Percentiles rank a stretch among this genome's conserved stretches.
phyloP scores from a whole-genome alignment of 2,329 filamentous ascomycete species.

The Capronia americana region DNA sequence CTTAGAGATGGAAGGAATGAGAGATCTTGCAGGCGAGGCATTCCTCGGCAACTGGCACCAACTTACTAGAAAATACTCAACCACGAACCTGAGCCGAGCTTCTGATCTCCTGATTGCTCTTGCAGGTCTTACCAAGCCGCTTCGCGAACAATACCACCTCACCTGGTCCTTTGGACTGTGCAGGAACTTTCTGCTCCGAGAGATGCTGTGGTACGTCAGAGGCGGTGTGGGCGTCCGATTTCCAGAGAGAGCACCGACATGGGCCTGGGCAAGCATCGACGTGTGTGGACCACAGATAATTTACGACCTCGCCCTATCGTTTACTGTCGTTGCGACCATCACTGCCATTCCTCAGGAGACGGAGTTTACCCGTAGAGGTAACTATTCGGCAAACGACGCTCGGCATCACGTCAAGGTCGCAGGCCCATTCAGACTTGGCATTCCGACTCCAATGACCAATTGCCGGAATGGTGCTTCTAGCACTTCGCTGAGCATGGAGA shows the following conservation, averaged over 20 bases:
- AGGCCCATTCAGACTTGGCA: background rate
- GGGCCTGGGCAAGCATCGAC: slow-evolving; percentile 9
- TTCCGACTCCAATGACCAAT: background rate
- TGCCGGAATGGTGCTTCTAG: background rate
- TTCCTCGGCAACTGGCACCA: slow-evolving; percentile 1
- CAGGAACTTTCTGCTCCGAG: slow-evolving; percentile 4
- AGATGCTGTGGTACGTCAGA: slow-evolving; percentile 7
- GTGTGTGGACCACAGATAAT: slow-evolving; percentile 2
- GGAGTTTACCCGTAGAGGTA: background rate
- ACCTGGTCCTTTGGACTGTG: slow-evolving; percentile 10
- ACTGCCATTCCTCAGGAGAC: background rate
- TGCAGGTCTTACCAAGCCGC: background rate
- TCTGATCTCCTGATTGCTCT: slow-evolving; percentile 3
- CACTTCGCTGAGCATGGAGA: background rate
- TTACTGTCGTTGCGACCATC: background rate
- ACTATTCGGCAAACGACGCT: background rate
- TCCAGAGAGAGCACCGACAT: background rate
- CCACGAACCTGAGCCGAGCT: background rate
- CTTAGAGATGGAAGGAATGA: background rate
- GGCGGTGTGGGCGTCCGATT: background rate
- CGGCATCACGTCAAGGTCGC: background rate
- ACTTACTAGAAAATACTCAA: background rate
- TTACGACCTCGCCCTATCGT: background rate
- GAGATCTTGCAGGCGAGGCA: background rate
- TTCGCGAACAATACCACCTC: background rate